Base-by-base conservation (phyloP, 305 asterid species). In the Fraxinus greggii region DNA sequence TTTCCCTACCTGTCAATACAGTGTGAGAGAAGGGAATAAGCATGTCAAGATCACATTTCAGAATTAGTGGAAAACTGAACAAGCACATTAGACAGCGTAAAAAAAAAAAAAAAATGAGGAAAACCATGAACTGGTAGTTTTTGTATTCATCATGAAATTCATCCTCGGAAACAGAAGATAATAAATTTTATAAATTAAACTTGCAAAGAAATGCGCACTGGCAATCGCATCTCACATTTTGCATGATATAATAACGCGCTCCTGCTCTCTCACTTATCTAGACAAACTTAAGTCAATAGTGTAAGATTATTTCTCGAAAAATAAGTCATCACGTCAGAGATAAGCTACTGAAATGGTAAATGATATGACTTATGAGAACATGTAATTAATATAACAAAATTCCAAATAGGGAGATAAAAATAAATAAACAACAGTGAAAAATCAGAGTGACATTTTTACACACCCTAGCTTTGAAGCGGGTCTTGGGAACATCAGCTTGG, bases 381-480 rank as follows among this genome's bases (percentile, higher is more conserved):
- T 54, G 24, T 31, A 80, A 63, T 59, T 7, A 61, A 29, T 35
- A 33, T 72, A 70, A 33, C 17, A 65, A 9, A 33, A 35, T 33
- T 13, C 7, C 42, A 61, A 45, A 1, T 28, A 17, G 29, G 28
- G 28, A 83, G 45, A 78, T 81, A 23, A 74, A 5, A 3, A 79
- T 31, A 17, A 78, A 76, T 73, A 77, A 63, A 45, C 78, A 24
- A 74, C 38, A 38, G 67, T 26, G 29, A 72, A 67, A 76, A 75
- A 75, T 12, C 76, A 24, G 76, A 82, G 75, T 35, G 36, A 28
- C 13, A 67, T 13, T 23, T 26, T 7, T 24, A 54, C 92, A 70
- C 80, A 95, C 99, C 95, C 97, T 87, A 12, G 99, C 92, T 83
- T 92, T 95, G 85, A 95, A 95, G 51, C 96, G 92, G 75, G 95